Percentiles rank a stretch among this genome's conserved stretches.
phyloP scores from a whole-genome alignment of 768 basidiomycete genomes.

The Psilocybe sp. region DNA sequence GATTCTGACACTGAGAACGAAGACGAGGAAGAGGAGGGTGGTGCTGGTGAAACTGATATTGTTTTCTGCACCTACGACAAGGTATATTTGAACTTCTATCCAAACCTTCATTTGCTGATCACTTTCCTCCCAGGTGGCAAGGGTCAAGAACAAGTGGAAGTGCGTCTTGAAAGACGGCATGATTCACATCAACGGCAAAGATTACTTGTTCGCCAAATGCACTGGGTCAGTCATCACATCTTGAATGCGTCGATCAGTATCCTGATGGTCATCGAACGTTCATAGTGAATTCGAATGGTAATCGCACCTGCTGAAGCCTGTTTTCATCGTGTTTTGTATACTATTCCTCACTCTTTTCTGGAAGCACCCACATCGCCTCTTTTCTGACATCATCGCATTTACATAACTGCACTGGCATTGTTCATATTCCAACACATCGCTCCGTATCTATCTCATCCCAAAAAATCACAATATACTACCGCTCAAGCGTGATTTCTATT shows the following conservation, averaged over 20 bases:
- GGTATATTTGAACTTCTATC: slow-evolving; percentile 39
- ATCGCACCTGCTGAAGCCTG: not conserved
- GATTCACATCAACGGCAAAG: slow-evolving; percentile 95
- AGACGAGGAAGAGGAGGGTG: slow-evolving; percentile 78
- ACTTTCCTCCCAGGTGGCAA: slow-evolving; percentile 66
- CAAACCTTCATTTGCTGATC: slow-evolving; percentile 4
- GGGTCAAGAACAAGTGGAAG: slow-evolving; percentile 99
- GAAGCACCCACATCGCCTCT: not conserved
- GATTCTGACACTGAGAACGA: slow-evolving; percentile 89
- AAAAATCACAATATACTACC: too few species aligned
- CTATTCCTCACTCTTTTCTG: slow-evolving; percentile 1
- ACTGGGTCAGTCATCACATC: slow-evolving; percentile 65
- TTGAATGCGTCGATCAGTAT: not conserved
- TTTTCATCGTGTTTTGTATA: not conserved
- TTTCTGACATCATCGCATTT: too few species aligned
- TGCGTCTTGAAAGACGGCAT: slow-evolving; percentile 96
- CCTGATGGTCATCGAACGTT: slow-evolving; percentile 3
- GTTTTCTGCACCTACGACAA: slow-evolving; percentile 99
- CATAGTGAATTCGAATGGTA: slow-evolving; percentile 43
- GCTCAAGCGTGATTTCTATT: too few species aligned
- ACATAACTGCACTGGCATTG: too few species aligned
- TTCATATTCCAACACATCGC: too few species aligned
- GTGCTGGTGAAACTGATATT: slow-evolving; percentile 78
- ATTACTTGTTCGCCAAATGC: slow-evolving; percentile 96
- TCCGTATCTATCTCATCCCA: too few species aligned